Base-by-base conservation (phyloP, 805 yeast genomes). In the Saccharomycopsis amapae region DNA sequence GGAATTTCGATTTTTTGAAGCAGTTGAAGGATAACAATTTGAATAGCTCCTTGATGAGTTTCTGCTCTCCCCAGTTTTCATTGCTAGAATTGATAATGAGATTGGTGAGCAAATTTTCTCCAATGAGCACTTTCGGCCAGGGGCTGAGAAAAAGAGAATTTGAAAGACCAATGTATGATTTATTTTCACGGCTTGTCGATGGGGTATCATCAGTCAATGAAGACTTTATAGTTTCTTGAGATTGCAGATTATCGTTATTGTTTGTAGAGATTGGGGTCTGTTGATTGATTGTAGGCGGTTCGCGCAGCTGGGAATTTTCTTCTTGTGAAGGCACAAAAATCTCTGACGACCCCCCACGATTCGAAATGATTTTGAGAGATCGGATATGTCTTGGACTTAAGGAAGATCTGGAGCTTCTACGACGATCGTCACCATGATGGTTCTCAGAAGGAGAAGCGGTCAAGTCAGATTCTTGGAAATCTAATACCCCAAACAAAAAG, bases 61-160 rank as follows among this genome's bases (percentile, higher is more conserved):
- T 40, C 18, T 38, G 57, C 33, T 65, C 58, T 6, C 46, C 41
- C 48, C 53, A 48, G 1, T 45, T 32, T 9, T 54, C 57, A 17
- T 47, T 39, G 2, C 46, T 37, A 6, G 64, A 55, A 2, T 48
- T 48, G 1, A 44, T 42, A 4, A 70, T 61, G 38, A 63, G 55
- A 17, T 58, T 58, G 38, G 61, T 63, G 42, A 79, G 62, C 48
- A 60, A 66, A 55, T 57, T 58, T 60, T 67, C 72, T 0, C 90
- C 96, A 4, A 63, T 44, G 3, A 57, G 53, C 0, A 82, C 82
- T 56, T 89, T 90, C 0, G 73, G 72, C 97, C 97, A 89, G 5
- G 85, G 82, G 22, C 76, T 68, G 25, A 71, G 67, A 53, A 68
- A 74, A n/a, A 75, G 62, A 2, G 89, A 81, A 58, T 85, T 85